Evolutionary conservation across 2,329 filamentous ascomycete species (phyloP).

Genomic region (Pseudocercospora pini-densiflorae): DNA sequence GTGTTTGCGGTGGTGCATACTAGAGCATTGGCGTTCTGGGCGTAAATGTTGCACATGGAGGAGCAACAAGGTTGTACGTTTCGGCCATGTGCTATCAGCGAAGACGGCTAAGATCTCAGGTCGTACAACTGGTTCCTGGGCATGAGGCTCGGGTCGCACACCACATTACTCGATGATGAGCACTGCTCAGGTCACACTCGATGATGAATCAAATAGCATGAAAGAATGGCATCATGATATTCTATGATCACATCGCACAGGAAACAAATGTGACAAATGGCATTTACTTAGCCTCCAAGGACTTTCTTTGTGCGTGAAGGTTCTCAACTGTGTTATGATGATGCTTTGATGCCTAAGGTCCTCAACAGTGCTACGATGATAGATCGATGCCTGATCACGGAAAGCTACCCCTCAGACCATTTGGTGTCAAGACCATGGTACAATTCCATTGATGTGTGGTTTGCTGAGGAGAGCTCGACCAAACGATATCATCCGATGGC

Average conservation of each 20-base stretch:
- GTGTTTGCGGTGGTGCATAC: conserved; percentile 22
- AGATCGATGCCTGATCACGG: background rate
- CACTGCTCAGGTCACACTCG: background rate
- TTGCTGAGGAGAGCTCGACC: background rate
- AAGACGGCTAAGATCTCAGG: conserved; percentile 4
- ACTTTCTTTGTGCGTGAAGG: background rate
- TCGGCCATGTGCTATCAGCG: conserved; percentile 1
- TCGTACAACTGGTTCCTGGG: background rate
- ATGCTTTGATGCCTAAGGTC: no score
- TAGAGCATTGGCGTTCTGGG: conserved; percentile 33
- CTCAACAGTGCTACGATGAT: background rate
- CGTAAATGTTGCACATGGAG: conserved; percentile 18
- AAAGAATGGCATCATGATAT: background rate
- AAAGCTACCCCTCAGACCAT: background rate
- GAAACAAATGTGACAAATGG: background rate
- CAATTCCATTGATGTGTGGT: background rate
- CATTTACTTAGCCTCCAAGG: background rate
- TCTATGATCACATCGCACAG: background rate
- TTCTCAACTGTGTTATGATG: background rate
- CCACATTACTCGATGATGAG: no score
- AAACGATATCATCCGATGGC: background rate
- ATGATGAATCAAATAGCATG: background rate
- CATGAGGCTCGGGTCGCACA: conserved; percentile 6
- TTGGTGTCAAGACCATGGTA: background rate
- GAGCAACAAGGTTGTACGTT: background rate